Evolutionary conservation across 2,329 filamentous ascomycete genomes (phyloP).

Genomic region (Clonostachys rhizophaga): DNA sequence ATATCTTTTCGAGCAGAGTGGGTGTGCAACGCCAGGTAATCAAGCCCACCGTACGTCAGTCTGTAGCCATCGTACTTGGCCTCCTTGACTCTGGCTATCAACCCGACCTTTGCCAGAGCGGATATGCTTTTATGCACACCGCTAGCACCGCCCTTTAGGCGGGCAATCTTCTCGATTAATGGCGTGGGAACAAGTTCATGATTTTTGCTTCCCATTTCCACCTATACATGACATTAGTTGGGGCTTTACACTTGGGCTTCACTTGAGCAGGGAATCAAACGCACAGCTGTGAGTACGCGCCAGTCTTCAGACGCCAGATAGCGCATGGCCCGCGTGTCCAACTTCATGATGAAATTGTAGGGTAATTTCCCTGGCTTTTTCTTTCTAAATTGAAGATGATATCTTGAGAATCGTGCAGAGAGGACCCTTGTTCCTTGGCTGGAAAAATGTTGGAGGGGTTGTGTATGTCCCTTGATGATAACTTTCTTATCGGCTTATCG

Average conservation of each 20-base stretch:
- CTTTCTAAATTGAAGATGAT: too few species aligned
- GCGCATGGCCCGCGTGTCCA: conserved; percentile 90
- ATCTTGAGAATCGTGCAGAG: too few species aligned
- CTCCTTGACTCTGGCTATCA: conserved; percentile 92
- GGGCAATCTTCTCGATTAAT: conserved; percentile 79
- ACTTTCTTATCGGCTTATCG: conserved; percentile 15
- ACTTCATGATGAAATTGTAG: conserved; percentile 63
- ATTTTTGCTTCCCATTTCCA: conserved; percentile 91
- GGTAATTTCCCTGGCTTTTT: too few species aligned
- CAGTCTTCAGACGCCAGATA: conserved; percentile 92
- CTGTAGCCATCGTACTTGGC: conserved; percentile 97
- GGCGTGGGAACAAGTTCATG: conserved; percentile 94
- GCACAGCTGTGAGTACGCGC: conserved; percentile 86
- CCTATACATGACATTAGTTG: conserved; percentile 44
- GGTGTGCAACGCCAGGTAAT: conserved; percentile 93
- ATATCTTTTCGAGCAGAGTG: conserved; percentile 75
- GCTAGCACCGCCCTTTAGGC: conserved; percentile 70
- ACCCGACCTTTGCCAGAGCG: conserved; percentile 81
- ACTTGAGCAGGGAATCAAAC: conserved; percentile 20
- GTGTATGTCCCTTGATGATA: too few species aligned
- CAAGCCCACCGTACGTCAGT: conserved; percentile 91
- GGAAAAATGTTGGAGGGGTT: too few species aligned
- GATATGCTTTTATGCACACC: conserved; percentile 87
- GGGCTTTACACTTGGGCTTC: background rate
- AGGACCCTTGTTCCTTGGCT: too few species aligned